Base-by-base conservation (phyloP, 148 eudicot species). In the Dysphania ambrosioides region DNA sequence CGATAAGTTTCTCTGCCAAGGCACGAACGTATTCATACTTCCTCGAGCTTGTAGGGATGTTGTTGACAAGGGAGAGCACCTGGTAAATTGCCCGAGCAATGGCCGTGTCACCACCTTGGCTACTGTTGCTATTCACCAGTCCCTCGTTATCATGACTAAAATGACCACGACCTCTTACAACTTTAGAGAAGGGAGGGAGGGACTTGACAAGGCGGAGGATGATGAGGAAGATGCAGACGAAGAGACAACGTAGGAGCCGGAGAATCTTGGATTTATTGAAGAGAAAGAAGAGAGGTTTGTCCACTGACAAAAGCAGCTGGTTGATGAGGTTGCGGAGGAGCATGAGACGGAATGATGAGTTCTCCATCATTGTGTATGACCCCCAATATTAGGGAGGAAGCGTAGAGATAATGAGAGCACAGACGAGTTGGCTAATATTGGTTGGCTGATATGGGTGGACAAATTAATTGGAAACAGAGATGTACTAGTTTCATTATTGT, bases 1-100 rank as follows among this genome's bases (percentile, higher is more conserved):
- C 87, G 13, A 92, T 83, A 0, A 92, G 38, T 70, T 73, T 88
- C 86, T 90, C 95, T 0, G 84, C 87, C 23, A 90, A 69, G 23
- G 88, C 77, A 2, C 91, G 79, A 0, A 92, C 93, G 31, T 86
- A 76, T 40, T 88, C 92, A 68, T 88, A 92, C 70, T 92, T 92
- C 2, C 97, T 74, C 1, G 97, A 92, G 49, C 88, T 86, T 0
- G 90, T 94, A 0, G 97, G 91, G 19, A 92, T 77, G 36, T 80
- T 85, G 36, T 75, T 85, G 44, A 90, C 66, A 0, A 88, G 77
- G 30, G 77, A 74, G 18, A 92, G 73, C 53, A 92, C 62, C 77
- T 90, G 97, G 12, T 80, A n/a, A 24, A 92, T 86, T n/a, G 95
- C 91, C 32, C 97, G 80, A 8, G 83, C 81, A 26, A 92, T 84